phyloP scores from a whole-genome alignment of 2,329 filamentous ascomycete species.

The Phialophora macrospora region DNA sequence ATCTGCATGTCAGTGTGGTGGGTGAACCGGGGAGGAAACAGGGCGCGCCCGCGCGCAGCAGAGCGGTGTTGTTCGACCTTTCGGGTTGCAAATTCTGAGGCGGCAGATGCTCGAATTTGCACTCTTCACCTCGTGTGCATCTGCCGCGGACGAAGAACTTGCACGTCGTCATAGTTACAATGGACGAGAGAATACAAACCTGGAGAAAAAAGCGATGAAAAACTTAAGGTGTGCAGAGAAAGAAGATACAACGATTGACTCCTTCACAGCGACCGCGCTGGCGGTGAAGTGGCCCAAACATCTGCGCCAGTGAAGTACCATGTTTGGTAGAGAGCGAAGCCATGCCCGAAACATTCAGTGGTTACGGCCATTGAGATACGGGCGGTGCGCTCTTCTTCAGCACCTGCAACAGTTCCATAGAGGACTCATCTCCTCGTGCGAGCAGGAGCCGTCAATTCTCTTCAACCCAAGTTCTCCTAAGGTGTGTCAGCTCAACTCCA shows the following conservation, averaged over 20 bases:
- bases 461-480: not conserved
- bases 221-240: not conserved
- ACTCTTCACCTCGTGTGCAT: conserved; percentile 15
- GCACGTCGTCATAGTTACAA: conserved; percentile 8
- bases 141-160: conserved; percentile 19
- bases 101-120: conserved; percentile 11
- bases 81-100: not conserved
- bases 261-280: not conserved
- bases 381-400: not conserved
- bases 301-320: not conserved
- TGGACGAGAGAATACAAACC: not conserved
- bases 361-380: not conserved
- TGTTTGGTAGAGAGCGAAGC: not conserved
- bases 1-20: conserved; percentile 3
- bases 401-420: not conserved
- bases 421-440: not conserved
- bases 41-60: not conserved
- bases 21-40: not conserved
- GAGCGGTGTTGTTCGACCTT: not conserved
- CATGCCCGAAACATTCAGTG: not conserved
- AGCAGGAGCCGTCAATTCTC: not conserved
- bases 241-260: not conserved
- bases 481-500: not conserved
- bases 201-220: not conserved
- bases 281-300: not conserved